Evolutionary conservation across 495 filamentous ascomycete species (phyloP).

Genomic region (Podospora sp.): DNA sequence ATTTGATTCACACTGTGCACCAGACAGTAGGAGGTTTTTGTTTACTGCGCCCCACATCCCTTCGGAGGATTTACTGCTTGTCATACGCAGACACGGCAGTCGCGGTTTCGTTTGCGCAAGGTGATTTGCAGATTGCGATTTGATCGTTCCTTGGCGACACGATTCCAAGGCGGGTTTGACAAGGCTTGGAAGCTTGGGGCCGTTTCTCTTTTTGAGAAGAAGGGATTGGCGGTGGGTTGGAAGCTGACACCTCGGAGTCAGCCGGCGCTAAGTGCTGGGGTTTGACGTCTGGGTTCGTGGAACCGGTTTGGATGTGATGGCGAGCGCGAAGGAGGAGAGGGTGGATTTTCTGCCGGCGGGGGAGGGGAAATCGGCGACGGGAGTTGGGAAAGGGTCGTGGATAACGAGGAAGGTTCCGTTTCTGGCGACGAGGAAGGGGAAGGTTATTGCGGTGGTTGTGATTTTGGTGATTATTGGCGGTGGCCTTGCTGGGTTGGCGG

Average conservation of each 20-base stretch:
- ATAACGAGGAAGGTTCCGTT: constrained; percentile 44
- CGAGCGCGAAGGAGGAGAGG: not conserved
- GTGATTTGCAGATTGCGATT: no score
- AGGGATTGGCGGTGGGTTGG: no score
- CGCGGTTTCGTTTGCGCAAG: no score
- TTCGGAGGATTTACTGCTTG: no score
- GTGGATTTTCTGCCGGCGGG: not conserved
- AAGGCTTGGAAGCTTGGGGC: no score
- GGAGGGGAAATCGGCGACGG: not conserved
- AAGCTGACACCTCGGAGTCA: not conserved
- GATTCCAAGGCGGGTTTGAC: no score
- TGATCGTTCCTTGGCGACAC: no score
- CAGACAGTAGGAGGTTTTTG: no score
- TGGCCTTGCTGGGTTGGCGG: constrained; percentile 38
- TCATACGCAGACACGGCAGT: no score
- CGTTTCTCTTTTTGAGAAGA: no score
- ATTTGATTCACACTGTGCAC: no score
- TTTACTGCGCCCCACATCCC: no score
- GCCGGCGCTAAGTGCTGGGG: not conserved
- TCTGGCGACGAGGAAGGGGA: constrained; percentile 41
- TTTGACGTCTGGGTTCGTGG: not conserved
- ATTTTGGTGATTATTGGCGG: constrained; percentile 42
- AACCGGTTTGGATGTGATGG: not conserved
- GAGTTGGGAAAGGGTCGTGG: constrained; percentile 37
- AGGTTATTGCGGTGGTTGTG: constrained; percentile 37